Conservation (phyloP, 2,329 filamentous ascomycete genomes). For the Fusarium tricinctum region DNA sequence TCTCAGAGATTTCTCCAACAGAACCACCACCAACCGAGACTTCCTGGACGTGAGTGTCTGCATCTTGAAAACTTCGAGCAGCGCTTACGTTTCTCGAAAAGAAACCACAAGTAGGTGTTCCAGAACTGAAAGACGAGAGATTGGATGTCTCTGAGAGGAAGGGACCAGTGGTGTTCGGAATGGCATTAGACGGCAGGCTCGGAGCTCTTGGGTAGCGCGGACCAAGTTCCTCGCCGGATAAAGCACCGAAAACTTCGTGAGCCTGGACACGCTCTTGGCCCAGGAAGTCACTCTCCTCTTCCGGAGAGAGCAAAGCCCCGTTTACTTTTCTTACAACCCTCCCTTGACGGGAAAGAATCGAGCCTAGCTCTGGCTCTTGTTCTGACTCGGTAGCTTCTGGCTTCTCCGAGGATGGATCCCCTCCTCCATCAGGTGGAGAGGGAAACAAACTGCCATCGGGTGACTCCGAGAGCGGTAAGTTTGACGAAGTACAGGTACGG, state of each 20-base stretch:
- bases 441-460: background rate
- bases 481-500: background rate
- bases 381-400: background rate
- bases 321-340: slow-evolving; percentile 3
- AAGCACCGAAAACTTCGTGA: background rate
- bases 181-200: background rate
- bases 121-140: background rate
- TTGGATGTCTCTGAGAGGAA: background rate
- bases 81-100: background rate
- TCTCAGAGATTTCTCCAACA: background rate
- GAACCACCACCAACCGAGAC: background rate
- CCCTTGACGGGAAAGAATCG: background rate
- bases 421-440: slow-evolving; percentile 6
- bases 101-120: background rate
- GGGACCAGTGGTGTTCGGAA: background rate
- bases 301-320: slow-evolving; percentile 1
- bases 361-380: background rate
- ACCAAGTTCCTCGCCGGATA: background rate
- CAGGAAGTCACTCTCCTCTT: background rate
- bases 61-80: background rate
- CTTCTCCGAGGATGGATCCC: background rate
- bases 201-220: background rate
- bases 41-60: background rate
- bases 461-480: background rate
- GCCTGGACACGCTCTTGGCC: slow-evolving; percentile 8